These are phyloP conservation scores for Penicillium sp. DNA, from an alignment of 2,329 filamentous ascomycete species.

Conservation along the genomic window DNA sequence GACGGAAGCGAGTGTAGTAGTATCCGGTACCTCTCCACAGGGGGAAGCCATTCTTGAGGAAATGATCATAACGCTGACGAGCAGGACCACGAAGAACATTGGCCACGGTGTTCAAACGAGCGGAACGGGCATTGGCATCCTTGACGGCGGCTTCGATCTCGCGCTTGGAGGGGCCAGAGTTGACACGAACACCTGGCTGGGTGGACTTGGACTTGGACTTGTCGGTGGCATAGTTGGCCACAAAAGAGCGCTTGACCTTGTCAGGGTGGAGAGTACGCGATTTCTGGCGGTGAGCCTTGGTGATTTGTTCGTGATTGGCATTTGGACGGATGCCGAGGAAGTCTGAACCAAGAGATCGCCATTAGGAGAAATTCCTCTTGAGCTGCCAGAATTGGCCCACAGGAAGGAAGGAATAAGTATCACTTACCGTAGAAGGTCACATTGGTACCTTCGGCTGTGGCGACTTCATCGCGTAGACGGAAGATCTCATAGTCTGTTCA, in stretches of 20 bases:
- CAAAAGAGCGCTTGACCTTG: slow-evolving; percentile 85
- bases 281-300: slow-evolving; percentile 89
- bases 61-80: slow-evolving; percentile 91
- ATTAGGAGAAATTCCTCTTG: neutral
- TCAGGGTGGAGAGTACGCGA: slow-evolving; percentile 84
- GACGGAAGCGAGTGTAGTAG: slow-evolving; percentile 93
- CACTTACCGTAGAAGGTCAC: slow-evolving; percentile 78
- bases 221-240: slow-evolving; percentile 64
- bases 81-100: slow-evolving; percentile 79
- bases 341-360: slow-evolving; percentile 47
- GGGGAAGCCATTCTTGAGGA: slow-evolving; percentile 88
- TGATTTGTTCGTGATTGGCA: slow-evolving; percentile 83
- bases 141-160: slow-evolving; percentile 79
- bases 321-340: slow-evolving; percentile 74
- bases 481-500: slow-evolving; percentile 94
- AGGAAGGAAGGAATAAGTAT: neutral
- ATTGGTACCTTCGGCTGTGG: slow-evolving; percentile 69
- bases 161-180: slow-evolving; percentile 68
- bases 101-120: slow-evolving; percentile 78
- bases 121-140: slow-evolving; percentile 77
- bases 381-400: neutral
- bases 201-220: slow-evolving; percentile 52
- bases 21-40: slow-evolving; percentile 97
- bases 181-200: slow-evolving; percentile 63
- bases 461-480: slow-evolving; percentile 84